Evolutionary conservation across 2,329 filamentous ascomycete genomes (phyloP).

Genomic region (Sclerotinia sclerotiorum): DNA sequence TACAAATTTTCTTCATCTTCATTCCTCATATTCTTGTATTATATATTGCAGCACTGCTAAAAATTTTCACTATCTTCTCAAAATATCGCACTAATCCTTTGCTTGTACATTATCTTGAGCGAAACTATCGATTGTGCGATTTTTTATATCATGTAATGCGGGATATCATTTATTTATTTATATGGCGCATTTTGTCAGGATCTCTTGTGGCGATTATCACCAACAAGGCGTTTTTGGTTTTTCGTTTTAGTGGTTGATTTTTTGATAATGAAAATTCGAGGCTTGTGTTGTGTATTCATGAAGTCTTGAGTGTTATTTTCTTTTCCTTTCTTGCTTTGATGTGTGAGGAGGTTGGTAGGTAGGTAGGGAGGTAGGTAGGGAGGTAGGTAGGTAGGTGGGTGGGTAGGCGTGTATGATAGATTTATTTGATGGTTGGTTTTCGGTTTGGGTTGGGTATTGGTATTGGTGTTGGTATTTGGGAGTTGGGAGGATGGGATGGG

Average conservation of each 20-base stretch:
- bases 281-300: not conserved
- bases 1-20: not conserved
- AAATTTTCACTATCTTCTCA: not conserved
- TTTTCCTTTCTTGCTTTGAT: not conserved
- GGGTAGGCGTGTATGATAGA: not conserved
- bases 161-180: not conserved
- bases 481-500: not conserved
- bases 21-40: constrained; percentile 16
- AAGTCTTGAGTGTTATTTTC: not conserved
- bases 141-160: not conserved
- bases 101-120: constrained; percentile 10
- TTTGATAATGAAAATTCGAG: not conserved
- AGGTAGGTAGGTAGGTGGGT: too few relatives aligned
- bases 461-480: not conserved
- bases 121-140: not conserved
- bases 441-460: not conserved
- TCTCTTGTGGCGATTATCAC: not conserved
- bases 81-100: constrained; percentile 8
- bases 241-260: not conserved
- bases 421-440: not conserved
- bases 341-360: not conserved
- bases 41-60: constrained; percentile 4
- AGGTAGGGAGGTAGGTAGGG: not conserved
- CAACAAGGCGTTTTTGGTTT: not conserved
- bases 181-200: not conserved